Base-by-base conservation (phyloP, 768 basidiomycete genomes). In the Baorangia bicolor region DNA sequence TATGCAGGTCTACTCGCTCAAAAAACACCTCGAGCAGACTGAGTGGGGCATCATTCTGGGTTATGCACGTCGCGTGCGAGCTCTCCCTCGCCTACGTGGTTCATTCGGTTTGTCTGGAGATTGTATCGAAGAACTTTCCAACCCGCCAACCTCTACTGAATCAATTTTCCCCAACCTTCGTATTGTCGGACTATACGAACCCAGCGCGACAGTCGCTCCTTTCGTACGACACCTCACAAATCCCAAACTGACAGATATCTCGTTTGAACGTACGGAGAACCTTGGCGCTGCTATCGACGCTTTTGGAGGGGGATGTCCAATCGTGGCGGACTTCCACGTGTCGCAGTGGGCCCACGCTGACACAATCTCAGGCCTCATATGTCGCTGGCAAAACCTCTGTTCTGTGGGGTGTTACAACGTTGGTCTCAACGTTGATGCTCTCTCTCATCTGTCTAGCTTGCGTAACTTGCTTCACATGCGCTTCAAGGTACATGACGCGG, bases 91-190 rank as follows among this genome's bases (percentile, higher is more conserved):
- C 5, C 13, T 58, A 8, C 13, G 1, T 11, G 44, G 27, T 35
- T 41, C 49, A 5, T 42, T 33, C 3, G 38, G 51, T 33, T 38
- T 59, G 28, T 11, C 41, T 21, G 27, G 2, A 5, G 41, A 51
- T 11, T 48, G 34, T 34, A 28, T 63, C 34, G 7, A 42, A n/a
- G 21, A 20, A 2, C 47, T 60, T 25, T 60, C 49, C 18, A 42
- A 42, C 3, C 51, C 31, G 2, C 57, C 54, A 5, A 2, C 28
- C 28, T 35, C 48, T 7, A 9, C 8, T 18, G 5, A 16, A 34
- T 20, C 51, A 0, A 48, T 64, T n/a, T 60, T 60, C 21, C 62
- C 58, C 4, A 64, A 54, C 4, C 55, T 63, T 51, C 52, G 42
- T 27, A 0, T 30, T 4, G 23, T 63, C 5, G 48, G 31, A 18